Evolutionary conservation across 768 basidiomycete species (phyloP).

Genomic region (Leccinum uliginosum): DNA sequence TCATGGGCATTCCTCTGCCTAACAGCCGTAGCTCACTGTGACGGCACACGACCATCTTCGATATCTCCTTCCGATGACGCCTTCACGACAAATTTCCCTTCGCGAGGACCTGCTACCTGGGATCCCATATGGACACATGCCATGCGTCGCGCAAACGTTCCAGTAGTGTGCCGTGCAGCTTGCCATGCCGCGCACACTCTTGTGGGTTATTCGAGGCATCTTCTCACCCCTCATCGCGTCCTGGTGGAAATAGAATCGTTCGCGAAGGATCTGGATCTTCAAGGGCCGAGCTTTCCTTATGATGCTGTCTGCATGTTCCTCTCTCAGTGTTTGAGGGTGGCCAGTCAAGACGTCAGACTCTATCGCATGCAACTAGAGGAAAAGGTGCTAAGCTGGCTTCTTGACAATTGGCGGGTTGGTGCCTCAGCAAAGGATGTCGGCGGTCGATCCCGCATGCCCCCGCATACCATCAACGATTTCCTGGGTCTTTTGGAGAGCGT

Average conservation of each 20-base stretch:
- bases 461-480: conserved; percentile 56
- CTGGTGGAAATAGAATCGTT: conserved; percentile 74
- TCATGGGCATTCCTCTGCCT: conserved; percentile 84
- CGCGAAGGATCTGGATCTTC: conserved; percentile 80
- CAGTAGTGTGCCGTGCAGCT: conserved; percentile 74
- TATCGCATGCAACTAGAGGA: conserved; percentile 86
- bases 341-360: conserved; percentile 76
- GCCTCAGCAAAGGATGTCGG: conserved; percentile 35
- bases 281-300: conserved; percentile 82
- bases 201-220: conserved; percentile 36
- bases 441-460: conserved; percentile 41
- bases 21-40: conserved; percentile 62
- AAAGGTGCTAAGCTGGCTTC: conserved; percentile 78
- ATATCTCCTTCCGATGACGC: conserved; percentile 1
- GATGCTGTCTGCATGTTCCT: conserved; percentile 91
- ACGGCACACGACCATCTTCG: conserved; percentile 21
- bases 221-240: conserved; percentile 54
- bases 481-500: conserved; percentile 60
- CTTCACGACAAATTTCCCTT: neutral
- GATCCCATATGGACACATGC: conserved; percentile 79
- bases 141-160: conserved; percentile 65
- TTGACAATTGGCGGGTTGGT: conserved; percentile 62
- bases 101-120: conserved; percentile 48
- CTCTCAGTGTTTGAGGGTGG: conserved; percentile 59
- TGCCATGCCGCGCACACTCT: conserved; percentile 64